These are phyloP conservation scores for Bipolaris zeicola DNA, from an alignment of 2,329 filamentous ascomycete genomes.

Conservation along the genomic window DNA sequence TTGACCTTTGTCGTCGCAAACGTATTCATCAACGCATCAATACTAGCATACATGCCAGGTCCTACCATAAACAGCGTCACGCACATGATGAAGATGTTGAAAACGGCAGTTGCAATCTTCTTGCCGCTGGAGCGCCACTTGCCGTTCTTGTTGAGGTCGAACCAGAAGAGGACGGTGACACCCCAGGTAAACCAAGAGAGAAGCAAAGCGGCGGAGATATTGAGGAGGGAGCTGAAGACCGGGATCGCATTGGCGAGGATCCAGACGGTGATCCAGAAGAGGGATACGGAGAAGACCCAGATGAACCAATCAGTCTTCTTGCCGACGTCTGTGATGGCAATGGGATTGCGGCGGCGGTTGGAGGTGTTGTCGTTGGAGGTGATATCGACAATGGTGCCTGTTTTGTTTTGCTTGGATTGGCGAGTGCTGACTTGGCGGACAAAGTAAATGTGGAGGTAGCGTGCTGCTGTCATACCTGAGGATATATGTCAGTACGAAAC, in stretches of 20 bases:
- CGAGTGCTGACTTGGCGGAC: constrained; percentile 25
- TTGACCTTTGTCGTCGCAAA: constrained; percentile 37
- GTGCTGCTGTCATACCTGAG: constrained; percentile 24
- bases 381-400: constrained; percentile 4
- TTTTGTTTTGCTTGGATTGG: constrained; percentile 18
- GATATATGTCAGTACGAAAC: not conserved
- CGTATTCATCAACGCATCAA: constrained; percentile 26
- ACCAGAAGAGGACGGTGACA: constrained; percentile 38
- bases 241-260: constrained; percentile 38
- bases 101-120: constrained; percentile 26
- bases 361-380: constrained; percentile 11
- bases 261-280: constrained; percentile 37
- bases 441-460: constrained; percentile 33
- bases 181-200: constrained; percentile 39
- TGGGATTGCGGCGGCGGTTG: constrained; percentile 24
- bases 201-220: constrained; percentile 32
- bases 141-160: constrained; percentile 36
- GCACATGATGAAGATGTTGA: constrained; percentile 31
- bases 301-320: constrained; percentile 25
- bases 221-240: constrained; percentile 34
- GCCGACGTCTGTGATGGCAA: constrained; percentile 20
- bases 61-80: constrained; percentile 33
- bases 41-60: constrained; percentile 36
- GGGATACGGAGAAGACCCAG: constrained; percentile 30
- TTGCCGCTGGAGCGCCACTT: constrained; percentile 27